Evolutionary conservation across 2,329 filamentous ascomycete genomes (phyloP).

Genomic region (Aspergillus pseudonomiae): DNA sequence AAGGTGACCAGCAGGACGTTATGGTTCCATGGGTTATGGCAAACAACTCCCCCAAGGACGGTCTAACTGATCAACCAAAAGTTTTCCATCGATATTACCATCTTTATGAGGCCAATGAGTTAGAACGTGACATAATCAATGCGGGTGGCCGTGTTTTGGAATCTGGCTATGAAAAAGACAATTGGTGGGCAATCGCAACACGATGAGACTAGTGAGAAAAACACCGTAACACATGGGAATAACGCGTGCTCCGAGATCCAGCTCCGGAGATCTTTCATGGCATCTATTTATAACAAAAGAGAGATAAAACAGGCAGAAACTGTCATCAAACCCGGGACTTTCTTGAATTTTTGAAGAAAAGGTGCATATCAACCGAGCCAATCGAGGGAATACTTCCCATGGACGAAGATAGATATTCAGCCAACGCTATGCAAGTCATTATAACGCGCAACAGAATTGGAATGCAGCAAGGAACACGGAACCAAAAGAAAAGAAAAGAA

Average conservation of each 20-base stretch:
- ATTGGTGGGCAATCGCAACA: conserved; percentile 87
- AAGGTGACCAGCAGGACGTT: conserved; percentile 81
- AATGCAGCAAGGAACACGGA: not conserved
- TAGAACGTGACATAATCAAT: conserved; percentile 74
- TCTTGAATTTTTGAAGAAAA: conserved; percentile 4
- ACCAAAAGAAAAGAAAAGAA: not conserved
- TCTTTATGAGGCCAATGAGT: conserved; percentile 81
- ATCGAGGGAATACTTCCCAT: conserved; percentile 34
- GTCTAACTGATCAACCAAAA: conserved; percentile 15
- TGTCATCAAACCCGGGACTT: not conserved
- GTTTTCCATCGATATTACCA: conserved; percentile 89
- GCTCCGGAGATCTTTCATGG: conserved; percentile 27
- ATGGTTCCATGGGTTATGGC: conserved; percentile 93
- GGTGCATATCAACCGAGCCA: conserved; percentile 24
- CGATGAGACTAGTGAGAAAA: conserved; percentile 27
- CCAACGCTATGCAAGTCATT: conserved; percentile 45
- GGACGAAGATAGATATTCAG: conserved; percentile 39
- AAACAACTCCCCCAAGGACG: conserved; percentile 49
- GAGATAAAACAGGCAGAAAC: conserved; percentile 2
- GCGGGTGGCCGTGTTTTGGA: conserved; percentile 77
- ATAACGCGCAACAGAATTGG: conserved; percentile 23
- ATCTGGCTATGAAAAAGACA: conserved; percentile 92
- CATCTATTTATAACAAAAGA: conserved; percentile 17
- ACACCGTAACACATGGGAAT: conserved; percentile 19
- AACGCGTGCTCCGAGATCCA: conserved; percentile 32